A percentile compares a stretch with the other conserved stretches of the same genome.
phyloP scores from a whole-genome alignment of 768 basidiomycete genomes.

The Mycena latifolia region DNA sequence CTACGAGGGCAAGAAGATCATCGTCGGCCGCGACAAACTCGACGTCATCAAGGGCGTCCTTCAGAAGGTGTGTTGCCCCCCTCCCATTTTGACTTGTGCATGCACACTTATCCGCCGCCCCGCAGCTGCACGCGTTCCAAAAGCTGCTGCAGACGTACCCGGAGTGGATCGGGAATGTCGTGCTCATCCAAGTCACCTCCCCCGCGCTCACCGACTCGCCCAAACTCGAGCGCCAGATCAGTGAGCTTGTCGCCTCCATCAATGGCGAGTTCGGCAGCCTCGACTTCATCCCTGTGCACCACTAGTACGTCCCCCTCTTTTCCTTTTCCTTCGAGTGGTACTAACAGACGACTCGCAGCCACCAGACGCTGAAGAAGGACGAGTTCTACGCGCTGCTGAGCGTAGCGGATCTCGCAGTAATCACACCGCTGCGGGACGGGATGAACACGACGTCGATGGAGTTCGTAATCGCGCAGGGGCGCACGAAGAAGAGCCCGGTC shows the following conservation, averaged over 20 bases:
- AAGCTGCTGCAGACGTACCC: slow-evolving; percentile 95
- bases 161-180: slow-evolving; percentile 93
- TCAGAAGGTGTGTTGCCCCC: slow-evolving; percentile 76
- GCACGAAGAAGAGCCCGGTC: slow-evolving; percentile 85
- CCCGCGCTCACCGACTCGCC: slow-evolving; percentile 93
- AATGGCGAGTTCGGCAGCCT: slow-evolving; percentile 96
- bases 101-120: background rate
- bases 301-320: slow-evolving; percentile 76
- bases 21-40: slow-evolving; percentile 96
- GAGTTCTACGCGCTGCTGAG: slow-evolving; percentile 96
- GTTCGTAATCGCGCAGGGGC: slow-evolving; percentile 94
- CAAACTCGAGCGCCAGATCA: slow-evolving; percentile 93
- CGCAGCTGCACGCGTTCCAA: slow-evolving; percentile 92
- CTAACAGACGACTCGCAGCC: slow-evolving; percentile 60
- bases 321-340: background rate
- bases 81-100: background rate
- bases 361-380: slow-evolving; percentile 97
- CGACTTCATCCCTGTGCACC: slow-evolving; percentile 97
- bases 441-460: slow-evolving; percentile 99
- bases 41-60: slow-evolving; percentile 99
- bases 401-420: slow-evolving; percentile 94
- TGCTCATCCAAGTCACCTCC: slow-evolving; percentile 93
- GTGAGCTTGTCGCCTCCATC: slow-evolving; percentile 94
- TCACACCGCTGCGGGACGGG: slow-evolving; percentile 95
- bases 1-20: slow-evolving; percentile 98